phyloP scores from a whole-genome alignment of 1,284 basidiomycete species.

The Microbotryum violaceum region DNA sequence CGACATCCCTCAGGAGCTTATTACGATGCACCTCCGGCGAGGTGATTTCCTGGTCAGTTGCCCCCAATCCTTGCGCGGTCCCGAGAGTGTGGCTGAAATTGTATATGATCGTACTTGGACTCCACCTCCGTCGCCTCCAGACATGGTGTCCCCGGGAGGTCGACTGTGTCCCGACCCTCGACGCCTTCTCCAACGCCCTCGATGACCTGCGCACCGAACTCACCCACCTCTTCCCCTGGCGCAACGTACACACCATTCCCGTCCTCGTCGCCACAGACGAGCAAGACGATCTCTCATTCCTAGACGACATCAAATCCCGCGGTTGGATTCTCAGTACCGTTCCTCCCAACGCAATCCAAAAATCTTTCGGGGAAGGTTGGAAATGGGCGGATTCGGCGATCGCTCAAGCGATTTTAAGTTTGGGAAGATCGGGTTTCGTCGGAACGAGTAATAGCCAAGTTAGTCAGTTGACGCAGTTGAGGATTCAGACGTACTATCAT shows the following conservation, averaged over 20 bases:
- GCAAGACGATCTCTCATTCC: constrained; percentile 52
- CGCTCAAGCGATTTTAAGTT: constrained; percentile 61
- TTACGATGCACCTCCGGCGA: too few relatives aligned
- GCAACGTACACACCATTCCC: constrained; percentile 45
- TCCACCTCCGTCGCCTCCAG: too few relatives aligned
- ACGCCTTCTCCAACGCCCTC: too few relatives aligned
- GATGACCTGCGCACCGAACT: constrained; percentile 40
- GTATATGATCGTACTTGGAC: too few relatives aligned
- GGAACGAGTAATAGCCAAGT: constrained; percentile 63
- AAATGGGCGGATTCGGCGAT: constrained; percentile 39
- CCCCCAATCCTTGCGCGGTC: too few relatives aligned
- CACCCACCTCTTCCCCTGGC: constrained; percentile 44
- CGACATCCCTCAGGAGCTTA: too few relatives aligned
- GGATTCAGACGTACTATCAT: constrained; percentile 42
- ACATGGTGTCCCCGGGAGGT: too few relatives aligned
- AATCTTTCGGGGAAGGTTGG: constrained; percentile 35
- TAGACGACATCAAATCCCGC: constrained; percentile 51
- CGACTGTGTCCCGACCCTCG: too few relatives aligned
- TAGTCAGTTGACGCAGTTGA: constrained; percentile 54
- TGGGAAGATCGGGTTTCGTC: constrained; percentile 54
- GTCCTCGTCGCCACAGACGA: constrained; percentile 69
- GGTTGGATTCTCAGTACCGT: constrained; percentile 57
- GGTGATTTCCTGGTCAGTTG: too few relatives aligned
- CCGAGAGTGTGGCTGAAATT: too few relatives aligned
- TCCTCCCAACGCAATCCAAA: constrained; percentile 42